Percentiles rank a stretch among this genome's conserved stretches.
These are phyloP conservation scores for Trichosporon coremiiforme DNA, from an alignment of 1,284 basidiomycete genomes.

Conservation along the genomic window DNA sequence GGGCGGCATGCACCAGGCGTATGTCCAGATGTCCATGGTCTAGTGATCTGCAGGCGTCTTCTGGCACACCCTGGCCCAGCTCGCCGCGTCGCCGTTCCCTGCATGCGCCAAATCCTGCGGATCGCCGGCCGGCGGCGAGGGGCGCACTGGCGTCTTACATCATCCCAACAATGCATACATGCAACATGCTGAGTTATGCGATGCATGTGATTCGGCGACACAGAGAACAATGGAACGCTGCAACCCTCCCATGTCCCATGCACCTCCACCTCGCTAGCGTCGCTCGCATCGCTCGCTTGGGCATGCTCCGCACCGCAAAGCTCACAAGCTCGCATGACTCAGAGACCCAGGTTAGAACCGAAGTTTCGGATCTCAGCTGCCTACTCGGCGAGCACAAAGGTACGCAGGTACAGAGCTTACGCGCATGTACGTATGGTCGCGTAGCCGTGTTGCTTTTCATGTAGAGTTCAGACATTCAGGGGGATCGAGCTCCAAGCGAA, in stretches of 20 bases:
- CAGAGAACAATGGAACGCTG: neutral
- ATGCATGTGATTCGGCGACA: no score
- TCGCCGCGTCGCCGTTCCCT: neutral
- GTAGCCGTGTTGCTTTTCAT: neutral
- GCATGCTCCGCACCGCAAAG: no score
- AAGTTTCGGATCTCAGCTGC: constrained; percentile 6
- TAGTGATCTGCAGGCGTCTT: constrained; percentile 2
- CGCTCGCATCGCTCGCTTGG: neutral
- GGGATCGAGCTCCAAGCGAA: neutral
- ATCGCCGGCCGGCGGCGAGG: neutral
- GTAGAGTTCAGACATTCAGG: neutral
- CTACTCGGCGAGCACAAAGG: neutral
- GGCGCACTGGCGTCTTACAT: neutral
- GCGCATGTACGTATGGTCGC: constrained; percentile 6
- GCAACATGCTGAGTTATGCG: neutral
- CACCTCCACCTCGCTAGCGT: no score
- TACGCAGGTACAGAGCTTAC: constrained; percentile 11
- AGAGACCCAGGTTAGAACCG: neutral
- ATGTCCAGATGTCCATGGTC: constrained; percentile 10
- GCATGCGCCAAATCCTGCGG: no score
- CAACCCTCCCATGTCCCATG: neutral
- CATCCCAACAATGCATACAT: neutral
- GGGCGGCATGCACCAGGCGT: neutral
- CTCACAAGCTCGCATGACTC: neutral
- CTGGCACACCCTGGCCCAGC: neutral